These are phyloP conservation scores for Lodderomyces oxycetoniae DNA, from an alignment of 1,139 yeast genomes.

Conservation along the genomic window DNA sequence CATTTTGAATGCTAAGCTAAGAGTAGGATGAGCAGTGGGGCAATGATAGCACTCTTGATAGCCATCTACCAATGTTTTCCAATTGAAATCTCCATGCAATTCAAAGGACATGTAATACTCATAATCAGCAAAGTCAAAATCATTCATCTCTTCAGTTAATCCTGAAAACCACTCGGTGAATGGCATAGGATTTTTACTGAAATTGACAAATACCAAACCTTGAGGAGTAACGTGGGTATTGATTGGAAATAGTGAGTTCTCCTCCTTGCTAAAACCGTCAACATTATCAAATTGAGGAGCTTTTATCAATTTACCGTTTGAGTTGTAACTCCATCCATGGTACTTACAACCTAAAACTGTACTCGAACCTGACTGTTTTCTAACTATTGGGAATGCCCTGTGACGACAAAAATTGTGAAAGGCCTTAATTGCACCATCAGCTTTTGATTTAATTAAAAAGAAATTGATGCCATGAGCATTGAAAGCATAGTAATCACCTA, in stretches of 20 bases:
- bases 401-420: conserved; percentile 64
- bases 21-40: conserved; percentile 63
- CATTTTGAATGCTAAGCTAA: conserved; percentile 54
- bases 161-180: conserved; percentile 53
- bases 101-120: conserved; percentile 65
- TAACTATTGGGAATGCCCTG: conserved; percentile 57
- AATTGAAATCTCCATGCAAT: conserved; percentile 57
- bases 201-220: conserved; percentile 55
- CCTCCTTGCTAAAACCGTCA: conserved; percentile 52
- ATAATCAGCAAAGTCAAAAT: conserved; percentile 55
- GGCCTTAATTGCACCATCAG: conserved; percentile 47
- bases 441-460: conserved; percentile 50
- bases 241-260: conserved; percentile 52
- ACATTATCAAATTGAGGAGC: conserved; percentile 60
- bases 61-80: conserved; percentile 67
- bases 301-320: conserved; percentile 52
- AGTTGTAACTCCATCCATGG: conserved; percentile 63
- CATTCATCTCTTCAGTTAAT: conserved; percentile 46
- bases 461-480: conserved; percentile 50
- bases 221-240: conserved; percentile 51
- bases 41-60: conserved; percentile 66
- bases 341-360: conserved; percentile 55
- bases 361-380: conserved; percentile 55
- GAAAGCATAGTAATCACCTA: conserved; percentile 53
- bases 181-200: conserved; percentile 33